Percentiles rank a stretch among this genome's conserved stretches.
These are phyloP conservation scores for Oryza nivara DNA, from an alignment of 176 grass and related monocot species.

Conservation along the genomic window DNA sequence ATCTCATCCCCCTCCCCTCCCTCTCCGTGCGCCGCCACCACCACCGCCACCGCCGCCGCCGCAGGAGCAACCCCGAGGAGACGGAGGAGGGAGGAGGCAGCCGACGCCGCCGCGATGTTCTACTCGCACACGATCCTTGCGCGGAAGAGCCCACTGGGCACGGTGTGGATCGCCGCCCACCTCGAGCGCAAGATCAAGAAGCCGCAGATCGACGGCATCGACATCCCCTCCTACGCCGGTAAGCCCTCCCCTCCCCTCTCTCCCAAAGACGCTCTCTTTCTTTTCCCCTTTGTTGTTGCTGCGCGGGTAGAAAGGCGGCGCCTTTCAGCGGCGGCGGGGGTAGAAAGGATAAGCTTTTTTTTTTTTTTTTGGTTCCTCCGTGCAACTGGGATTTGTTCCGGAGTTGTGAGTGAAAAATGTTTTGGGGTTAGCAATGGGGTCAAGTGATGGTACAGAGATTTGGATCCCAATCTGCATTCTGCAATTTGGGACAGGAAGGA, in stretches of 20 bases:
- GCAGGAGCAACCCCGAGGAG: not conserved
- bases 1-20: not conserved
- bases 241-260: not conserved
- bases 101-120: conserved; percentile 56
- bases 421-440: not conserved
- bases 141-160: conserved; percentile 66
- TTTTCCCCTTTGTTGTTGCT: not conserved
- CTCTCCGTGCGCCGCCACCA: not conserved
- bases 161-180: conserved; percentile 94
- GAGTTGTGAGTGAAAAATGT: not conserved
- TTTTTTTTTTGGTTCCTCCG: not conserved
- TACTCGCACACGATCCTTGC: conserved; percentile 88
- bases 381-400: not conserved
- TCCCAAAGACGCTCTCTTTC: not conserved
- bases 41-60: not conserved
- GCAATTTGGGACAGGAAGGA: not conserved
- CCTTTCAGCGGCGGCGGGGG: not conserved
- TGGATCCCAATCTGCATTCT: not conserved
- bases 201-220: conserved; percentile 74
- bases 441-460: not conserved
- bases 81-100: not conserved
- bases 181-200: conserved; percentile 91
- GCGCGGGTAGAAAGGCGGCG: not conserved
- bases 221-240: conserved; percentile 76
- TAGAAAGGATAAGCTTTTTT: too few relatives aligned